Base-by-base conservation (phyloP, 1,139 yeast species). In the Blastobotrys malaysiensis region DNA sequence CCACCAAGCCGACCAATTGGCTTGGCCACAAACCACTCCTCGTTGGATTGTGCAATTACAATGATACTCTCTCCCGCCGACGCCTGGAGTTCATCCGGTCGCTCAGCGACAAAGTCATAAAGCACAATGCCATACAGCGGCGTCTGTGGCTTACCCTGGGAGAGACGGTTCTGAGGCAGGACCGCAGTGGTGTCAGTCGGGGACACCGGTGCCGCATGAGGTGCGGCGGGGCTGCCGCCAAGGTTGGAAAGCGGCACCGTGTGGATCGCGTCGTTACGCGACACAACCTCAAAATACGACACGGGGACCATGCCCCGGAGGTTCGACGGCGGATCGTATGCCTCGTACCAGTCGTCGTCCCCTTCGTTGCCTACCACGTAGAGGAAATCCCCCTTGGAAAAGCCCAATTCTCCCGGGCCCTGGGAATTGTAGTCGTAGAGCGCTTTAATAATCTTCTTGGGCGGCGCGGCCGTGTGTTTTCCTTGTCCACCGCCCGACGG, bases 21-120 rank as follows among this genome's bases (percentile, higher is more conserved):
- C 69, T 93, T 93, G 13, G 98, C 98, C 56, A 93, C 95, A 65
- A 90, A 91, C 99, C 99, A 93, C 71, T 93, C 99, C 62, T 79
- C 88, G 57, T 89, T 93, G 66, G 93, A 95, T 71, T 91, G 97
- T 1, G 99, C 99, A 71, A 97, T 93, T 16, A 93, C 83, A 45
- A 90, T 88, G 61, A 93, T 80, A 63, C 88, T 86, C 66, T 93
- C 99, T 43, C 97, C 98, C 0, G 88, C 89, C 36, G 71, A 65
- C 2, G 93, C 88, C 59, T 86, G 86, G 61, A 93, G 77, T 70
- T 93, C 99, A 71, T 93, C 98, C 5, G 82, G 71, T 55, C 97
- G 79, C 72, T 93, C 97, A 5, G 98, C 97, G 59, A 77, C 79
- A 70, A 93, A 93, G 64, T 88, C 95, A 68, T 84, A 93, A 55